A percentile compares a stretch with the other conserved stretches of the same genome.
phyloP scores from a whole-genome alignment of 1,139 yeast genomes.

The Torulaspora globosa region DNA sequence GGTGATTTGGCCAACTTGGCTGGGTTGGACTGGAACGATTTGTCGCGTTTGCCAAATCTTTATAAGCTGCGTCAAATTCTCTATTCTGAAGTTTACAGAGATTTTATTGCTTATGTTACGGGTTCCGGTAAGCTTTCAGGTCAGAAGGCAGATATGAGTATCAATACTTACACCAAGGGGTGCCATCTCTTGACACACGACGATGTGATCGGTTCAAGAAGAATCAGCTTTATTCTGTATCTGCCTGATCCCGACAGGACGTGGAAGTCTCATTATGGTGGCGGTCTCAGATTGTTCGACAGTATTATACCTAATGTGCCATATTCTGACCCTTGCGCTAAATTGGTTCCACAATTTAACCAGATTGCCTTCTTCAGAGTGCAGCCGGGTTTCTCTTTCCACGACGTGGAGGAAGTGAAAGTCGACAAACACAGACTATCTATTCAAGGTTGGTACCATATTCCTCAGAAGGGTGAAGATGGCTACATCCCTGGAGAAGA shows the following conservation, averaged over 20 bases:
- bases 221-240: conserved; percentile 88
- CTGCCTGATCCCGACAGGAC: conserved; percentile 84
- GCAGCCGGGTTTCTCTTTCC: conserved; percentile 94
- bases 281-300: conserved; percentile 82
- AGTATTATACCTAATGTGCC: conserved; percentile 89
- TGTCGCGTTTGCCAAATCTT: conserved; percentile 66
- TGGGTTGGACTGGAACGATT: conserved; percentile 74
- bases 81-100: conserved; percentile 80
- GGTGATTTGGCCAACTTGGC: conserved; percentile 94
- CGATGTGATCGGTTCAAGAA: conserved; percentile 92
- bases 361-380: conserved; percentile 95
- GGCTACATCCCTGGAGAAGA: conserved; percentile 81
- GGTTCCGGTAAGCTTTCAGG: conserved; percentile 91
- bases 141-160: conserved; percentile 81
- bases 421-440: conserved; percentile 86
- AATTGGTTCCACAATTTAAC: conserved; percentile 87
- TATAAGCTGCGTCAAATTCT: conserved; percentile 78
- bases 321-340: conserved; percentile 62
- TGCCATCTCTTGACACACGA: conserved; percentile 95
- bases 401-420: conserved; percentile 95
- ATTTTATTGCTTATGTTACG: conserved; percentile 73
- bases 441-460: conserved; percentile 98
- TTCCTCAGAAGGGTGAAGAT: conserved; percentile 87
- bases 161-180: conserved; percentile 86
- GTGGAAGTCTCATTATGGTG: conserved; percentile 91